Percentiles rank a stretch among this genome's conserved stretches.
Conservation (phyloP, 2,329 filamentous ascomycete species). For the Xylariaceae sp. region DNA sequence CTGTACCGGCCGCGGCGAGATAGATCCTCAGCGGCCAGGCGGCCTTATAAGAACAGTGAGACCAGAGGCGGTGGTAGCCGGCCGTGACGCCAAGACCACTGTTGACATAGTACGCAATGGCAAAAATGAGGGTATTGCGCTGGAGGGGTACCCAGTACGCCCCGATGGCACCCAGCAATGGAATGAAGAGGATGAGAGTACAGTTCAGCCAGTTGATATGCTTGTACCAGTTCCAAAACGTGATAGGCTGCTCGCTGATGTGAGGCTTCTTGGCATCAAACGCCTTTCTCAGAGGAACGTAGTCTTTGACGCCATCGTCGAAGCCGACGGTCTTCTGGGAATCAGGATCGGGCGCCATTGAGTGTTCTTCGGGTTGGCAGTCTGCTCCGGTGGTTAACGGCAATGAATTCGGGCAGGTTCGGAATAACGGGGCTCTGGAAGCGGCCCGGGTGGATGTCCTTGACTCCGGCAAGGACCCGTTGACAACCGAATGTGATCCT, state of each 20-base stretch:
- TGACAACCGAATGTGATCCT: too few species aligned
- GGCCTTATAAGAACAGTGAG: conserved; percentile 48
- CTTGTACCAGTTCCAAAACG: conserved; percentile 79
- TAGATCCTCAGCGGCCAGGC: conserved; percentile 43
- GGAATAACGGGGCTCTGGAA: too few species aligned
- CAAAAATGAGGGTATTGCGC: conserved; percentile 34
- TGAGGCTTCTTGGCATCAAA: conserved; percentile 65
- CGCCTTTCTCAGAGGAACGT: conserved; percentile 48
- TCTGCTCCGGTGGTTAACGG: too few species aligned
- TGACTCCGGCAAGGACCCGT: too few species aligned
- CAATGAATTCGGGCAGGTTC: too few species aligned
- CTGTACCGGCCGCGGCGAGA: conserved; percentile 37
- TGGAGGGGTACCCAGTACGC: conserved; percentile 71
- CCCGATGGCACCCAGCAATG: conserved; percentile 69
- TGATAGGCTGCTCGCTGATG: conserved; percentile 79
- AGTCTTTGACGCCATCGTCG: conserved; percentile 27
- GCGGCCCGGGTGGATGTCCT: too few species aligned
- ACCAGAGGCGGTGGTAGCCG: conserved; percentile 37
- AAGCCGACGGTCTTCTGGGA: conserved; percentile 43
- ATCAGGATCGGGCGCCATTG: conserved; percentile 26
- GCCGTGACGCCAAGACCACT: conserved; percentile 31
- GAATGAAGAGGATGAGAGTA: conserved; percentile 74
- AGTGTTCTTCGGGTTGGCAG: neutral
- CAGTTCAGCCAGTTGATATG: conserved; percentile 93
- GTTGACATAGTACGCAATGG: conserved; percentile 41